phyloP scores from a whole-genome alignment of 805 yeast species.

The Diddensiella transvaalensis region DNA sequence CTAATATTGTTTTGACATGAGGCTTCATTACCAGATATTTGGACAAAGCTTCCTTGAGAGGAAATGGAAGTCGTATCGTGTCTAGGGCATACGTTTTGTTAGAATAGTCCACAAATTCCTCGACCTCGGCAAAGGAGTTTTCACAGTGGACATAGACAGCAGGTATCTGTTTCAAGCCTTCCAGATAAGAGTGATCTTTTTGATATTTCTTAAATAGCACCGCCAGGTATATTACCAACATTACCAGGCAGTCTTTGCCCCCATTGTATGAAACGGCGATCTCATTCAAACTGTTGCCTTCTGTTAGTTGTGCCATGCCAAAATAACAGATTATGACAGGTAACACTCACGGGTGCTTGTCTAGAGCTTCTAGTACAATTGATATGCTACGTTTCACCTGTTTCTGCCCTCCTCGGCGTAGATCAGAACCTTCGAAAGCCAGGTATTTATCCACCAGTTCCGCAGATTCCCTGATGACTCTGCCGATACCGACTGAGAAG shows the following conservation, averaged over 20 bases:
- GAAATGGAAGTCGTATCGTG: constrained; percentile 37
- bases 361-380: constrained; percentile 30
- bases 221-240: constrained; percentile 72
- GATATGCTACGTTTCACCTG: constrained; percentile 26
- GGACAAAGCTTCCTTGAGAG: constrained; percentile 66
- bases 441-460: constrained; percentile 16
- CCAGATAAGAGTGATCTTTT: constrained; percentile 18
- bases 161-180: constrained; percentile 36
- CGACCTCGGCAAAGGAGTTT: constrained; percentile 66
- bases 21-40: constrained; percentile 53
- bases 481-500: background rate
- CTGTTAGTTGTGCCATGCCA: background rate
- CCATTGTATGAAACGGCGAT: constrained; percentile 85
- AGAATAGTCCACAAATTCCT: constrained; percentile 58
- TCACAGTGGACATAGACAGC: constrained; percentile 76
- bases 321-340: background rate
- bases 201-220: constrained; percentile 36
- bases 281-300: constrained; percentile 16
- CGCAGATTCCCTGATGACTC: constrained; percentile 7
- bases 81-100: constrained; percentile 52
- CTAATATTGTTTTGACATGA: constrained; percentile 66
- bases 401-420: constrained; percentile 14
- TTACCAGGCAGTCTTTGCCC: constrained; percentile 93
- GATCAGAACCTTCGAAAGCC: constrained; percentile 4
- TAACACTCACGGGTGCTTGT: constrained; percentile 21